phyloP scores from a whole-genome alignment of 2,329 filamentous ascomycete genomes.

The Xylaria multiplex region DNA sequence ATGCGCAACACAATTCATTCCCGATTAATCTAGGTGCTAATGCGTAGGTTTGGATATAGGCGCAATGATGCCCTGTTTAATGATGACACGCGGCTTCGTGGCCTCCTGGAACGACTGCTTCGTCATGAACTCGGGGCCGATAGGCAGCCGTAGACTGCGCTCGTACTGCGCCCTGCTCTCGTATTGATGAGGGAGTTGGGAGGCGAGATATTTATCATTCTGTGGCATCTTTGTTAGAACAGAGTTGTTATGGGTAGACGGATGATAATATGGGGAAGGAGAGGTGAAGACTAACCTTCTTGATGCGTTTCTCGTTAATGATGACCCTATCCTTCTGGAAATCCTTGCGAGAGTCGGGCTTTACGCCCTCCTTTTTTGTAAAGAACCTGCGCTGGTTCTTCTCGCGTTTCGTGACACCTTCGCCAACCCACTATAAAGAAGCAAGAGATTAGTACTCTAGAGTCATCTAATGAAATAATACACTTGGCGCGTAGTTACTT shows the following conservation, averaged over 20 bases:
- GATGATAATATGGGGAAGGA: background rate
- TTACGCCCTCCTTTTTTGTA: slow-evolving; percentile 76
- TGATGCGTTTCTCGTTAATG: slow-evolving; percentile 88
- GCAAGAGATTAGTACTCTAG: slow-evolving; percentile 14
- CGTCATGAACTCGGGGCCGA: slow-evolving; percentile 96
- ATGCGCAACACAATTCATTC: background rate
- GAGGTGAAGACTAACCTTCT: slow-evolving; percentile 71
- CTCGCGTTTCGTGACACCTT: slow-evolving; percentile 77
- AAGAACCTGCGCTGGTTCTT: slow-evolving; percentile 72
- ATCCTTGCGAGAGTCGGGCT: slow-evolving; percentile 81
- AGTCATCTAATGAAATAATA: background rate
- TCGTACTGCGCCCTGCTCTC: slow-evolving; percentile 92
- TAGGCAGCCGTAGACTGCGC: slow-evolving; percentile 82
- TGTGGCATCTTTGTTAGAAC: slow-evolving; percentile 47
- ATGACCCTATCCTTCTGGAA: slow-evolving; percentile 85
- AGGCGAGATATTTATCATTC: slow-evolving; percentile 89
- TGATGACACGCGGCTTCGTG: slow-evolving; percentile 87
- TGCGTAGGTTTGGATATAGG: slow-evolving; percentile 81
- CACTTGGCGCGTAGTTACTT: slow-evolving; percentile 51
- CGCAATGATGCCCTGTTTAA: slow-evolving; percentile 90
- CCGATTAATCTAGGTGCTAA: slow-evolving; percentile 23
- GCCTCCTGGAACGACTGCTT: slow-evolving; percentile 91
- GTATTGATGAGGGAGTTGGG: slow-evolving; percentile 86
- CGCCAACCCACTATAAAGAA: slow-evolving; percentile 70
- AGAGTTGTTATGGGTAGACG: background rate